Percentiles rank a stretch among this genome's conserved stretches.
These are phyloP conservation scores for Oryza glumipatula DNA, from an alignment of 176 grass and related monocot genomes.

Conservation along the genomic window DNA sequence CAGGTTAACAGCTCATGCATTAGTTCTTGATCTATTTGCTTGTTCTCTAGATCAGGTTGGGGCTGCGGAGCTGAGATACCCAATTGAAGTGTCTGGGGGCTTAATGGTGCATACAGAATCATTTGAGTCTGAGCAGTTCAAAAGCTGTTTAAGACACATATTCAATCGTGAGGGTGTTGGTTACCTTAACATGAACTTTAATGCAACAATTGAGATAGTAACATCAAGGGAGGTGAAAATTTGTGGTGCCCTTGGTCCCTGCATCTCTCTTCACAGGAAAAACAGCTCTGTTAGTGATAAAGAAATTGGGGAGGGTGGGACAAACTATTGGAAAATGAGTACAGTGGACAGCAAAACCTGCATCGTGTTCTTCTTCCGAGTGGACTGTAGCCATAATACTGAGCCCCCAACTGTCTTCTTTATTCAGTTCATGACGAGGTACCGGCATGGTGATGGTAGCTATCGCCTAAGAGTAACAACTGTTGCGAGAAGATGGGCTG, in stretches of 20 bases:
- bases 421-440: slow-evolving; percentile 97
- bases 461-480: slow-evolving; percentile 85
- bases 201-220: slow-evolving; percentile 81
- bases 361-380: slow-evolving; percentile 92
- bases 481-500: slow-evolving; percentile 92
- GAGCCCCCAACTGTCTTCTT: slow-evolving; percentile 92
- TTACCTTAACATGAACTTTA: slow-evolving; percentile 89
- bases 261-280: slow-evolving; percentile 67
- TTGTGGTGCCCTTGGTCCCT: slow-evolving; percentile 96
- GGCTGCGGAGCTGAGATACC: slow-evolving; percentile 76
- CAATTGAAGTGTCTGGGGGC: slow-evolving; percentile 86
- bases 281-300: slow-evolving; percentile 83
- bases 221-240: slow-evolving; percentile 94
- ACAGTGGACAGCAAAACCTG: slow-evolving; percentile 80
- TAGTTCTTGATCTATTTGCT: slow-evolving; percentile 89
- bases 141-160: slow-evolving; percentile 72
- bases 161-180: slow-evolving; percentile 65
- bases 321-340: slow-evolving; percentile 83
- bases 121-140: slow-evolving; percentile 91
- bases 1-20: slow-evolving; percentile 66
- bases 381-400: slow-evolving; percentile 53
- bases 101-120: slow-evolving; percentile 82
- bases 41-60: slow-evolving; percentile 99
- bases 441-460: slow-evolving; percentile 76
- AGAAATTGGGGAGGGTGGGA: slow-evolving; percentile 89